Evolutionary conservation across 495 filamentous ascomycete species (phyloP).

Genomic region (Filosporella fistucella): DNA sequence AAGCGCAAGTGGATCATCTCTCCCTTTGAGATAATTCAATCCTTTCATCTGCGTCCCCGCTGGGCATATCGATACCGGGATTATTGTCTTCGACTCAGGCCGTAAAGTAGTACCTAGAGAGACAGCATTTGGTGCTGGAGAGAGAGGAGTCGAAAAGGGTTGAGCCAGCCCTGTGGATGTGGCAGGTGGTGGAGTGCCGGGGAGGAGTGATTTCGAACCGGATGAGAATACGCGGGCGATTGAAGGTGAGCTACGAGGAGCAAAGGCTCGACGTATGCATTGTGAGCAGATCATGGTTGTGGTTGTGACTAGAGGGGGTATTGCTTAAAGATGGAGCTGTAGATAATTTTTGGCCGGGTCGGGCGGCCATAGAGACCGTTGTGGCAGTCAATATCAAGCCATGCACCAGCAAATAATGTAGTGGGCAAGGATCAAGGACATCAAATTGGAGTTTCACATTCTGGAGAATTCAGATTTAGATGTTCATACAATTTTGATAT

Average conservation of each 20-base stretch:
- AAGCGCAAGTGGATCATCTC: constrained; percentile 65
- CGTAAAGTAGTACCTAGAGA: constrained; percentile 11
- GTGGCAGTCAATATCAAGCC: constrained; percentile 15
- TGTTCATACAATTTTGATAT: constrained; percentile 7
- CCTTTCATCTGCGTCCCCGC: constrained; percentile 73
- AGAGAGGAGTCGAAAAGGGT: constrained; percentile 45
- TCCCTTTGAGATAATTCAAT: constrained; percentile 80
- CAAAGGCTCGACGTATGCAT: constrained; percentile 20
- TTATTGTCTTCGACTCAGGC: constrained; percentile 27
- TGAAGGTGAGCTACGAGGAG: constrained; percentile 3
- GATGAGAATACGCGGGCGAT: constrained; percentile 2
- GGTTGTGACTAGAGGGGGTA: constrained; percentile 5
- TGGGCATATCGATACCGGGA: constrained; percentile 45
- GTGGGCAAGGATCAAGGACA: too few species aligned
- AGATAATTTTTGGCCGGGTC: constrained; percentile 17
- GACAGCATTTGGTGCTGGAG: constrained; percentile 29
- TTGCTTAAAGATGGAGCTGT: constrained; percentile 3
- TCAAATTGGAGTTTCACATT: neutral
- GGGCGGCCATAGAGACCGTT: constrained; percentile 11
- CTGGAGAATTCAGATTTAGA: neutral
- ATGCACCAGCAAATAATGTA: too few species aligned
- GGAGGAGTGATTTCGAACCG: too few species aligned
- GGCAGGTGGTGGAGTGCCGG: constrained; percentile 25
- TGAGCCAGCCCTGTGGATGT: constrained; percentile 45
- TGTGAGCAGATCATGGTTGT: constrained; percentile 28